Percentiles rank a stretch among this genome's conserved stretches.
These are phyloP conservation scores for Phialemoniopsis sp. DNA, from an alignment of 2,329 filamentous ascomycete species.

Conservation along the genomic window DNA sequence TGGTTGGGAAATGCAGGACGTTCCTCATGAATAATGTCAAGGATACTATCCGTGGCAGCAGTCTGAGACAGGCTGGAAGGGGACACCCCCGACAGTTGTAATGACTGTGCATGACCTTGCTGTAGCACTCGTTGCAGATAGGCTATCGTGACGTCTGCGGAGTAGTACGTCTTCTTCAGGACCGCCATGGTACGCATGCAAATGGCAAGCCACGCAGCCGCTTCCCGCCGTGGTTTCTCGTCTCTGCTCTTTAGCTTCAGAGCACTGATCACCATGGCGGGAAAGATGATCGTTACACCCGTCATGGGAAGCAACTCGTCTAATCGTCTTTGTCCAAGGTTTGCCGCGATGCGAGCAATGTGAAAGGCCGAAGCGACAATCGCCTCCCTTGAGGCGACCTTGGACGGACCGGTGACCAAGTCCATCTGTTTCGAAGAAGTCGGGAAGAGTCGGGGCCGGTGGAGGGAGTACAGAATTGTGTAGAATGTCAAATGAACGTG, in stretches of 20 bases:
- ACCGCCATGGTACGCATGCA: conserved; percentile 91
- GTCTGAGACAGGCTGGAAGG: no score
- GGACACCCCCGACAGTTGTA: no score
- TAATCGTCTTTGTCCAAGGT: conserved; percentile 67
- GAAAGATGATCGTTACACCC: conserved; percentile 84
- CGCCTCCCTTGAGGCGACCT: conserved; percentile 79
- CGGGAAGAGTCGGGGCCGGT: conserved; percentile 85
- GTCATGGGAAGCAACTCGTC: conserved; percentile 83
- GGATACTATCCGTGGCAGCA: no score
- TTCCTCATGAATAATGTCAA: no score
- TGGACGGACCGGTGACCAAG: conserved; percentile 60
- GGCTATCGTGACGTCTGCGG: conserved; percentile 89
- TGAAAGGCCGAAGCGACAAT: conserved; percentile 80
- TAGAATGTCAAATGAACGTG: conserved; percentile 91
- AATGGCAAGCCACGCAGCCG: conserved; percentile 77
- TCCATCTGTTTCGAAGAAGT: conserved; percentile 54
- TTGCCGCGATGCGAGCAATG: conserved; percentile 79
- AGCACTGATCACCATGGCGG: conserved; percentile 90
- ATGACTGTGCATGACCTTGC: no score
- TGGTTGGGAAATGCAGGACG: no score
- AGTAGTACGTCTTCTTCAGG: conserved; percentile 83
- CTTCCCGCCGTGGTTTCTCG: conserved; percentile 65
- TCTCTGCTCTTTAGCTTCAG: conserved; percentile 86
- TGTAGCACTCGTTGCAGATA: conserved; percentile 91
- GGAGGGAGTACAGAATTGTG: conserved; percentile 87